A percentile compares a stretch with the other conserved stretches of the same genome.
Conservation (phyloP, 768 basidiomycete genomes). For the Holtermannia corniformis region DNA sequence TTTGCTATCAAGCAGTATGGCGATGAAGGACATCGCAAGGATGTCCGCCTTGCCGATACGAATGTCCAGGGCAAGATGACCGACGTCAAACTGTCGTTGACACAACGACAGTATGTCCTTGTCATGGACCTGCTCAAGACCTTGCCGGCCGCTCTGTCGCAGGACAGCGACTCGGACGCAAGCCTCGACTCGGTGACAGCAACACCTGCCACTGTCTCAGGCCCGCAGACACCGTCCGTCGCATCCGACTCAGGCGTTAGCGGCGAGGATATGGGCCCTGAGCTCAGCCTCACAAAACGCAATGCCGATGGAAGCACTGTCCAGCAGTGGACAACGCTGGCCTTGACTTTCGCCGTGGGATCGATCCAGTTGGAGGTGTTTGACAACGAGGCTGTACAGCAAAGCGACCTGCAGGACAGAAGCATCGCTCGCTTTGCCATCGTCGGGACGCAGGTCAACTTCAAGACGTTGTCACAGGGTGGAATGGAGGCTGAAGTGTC, state of each 20-base stretch:
- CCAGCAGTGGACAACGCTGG: slow-evolving; percentile 56
- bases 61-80: slow-evolving; percentile 34
- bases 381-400: slow-evolving; percentile 54
- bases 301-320: slow-evolving; percentile 35
- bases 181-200: slow-evolving; percentile 15
- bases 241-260: too few relatives aligned
- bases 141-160: slow-evolving; percentile 47
- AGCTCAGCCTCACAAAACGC: slow-evolving; percentile 36
- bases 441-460: slow-evolving; percentile 63
- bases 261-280: slow-evolving; percentile 39
- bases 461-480: slow-evolving; percentile 72
- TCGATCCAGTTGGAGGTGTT: slow-evolving; percentile 78
- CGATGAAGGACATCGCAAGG: slow-evolving; percentile 49
- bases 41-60: slow-evolving; percentile 36
- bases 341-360: slow-evolving; percentile 61
- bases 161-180: slow-evolving; percentile 42
- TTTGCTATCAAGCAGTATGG: slow-evolving; percentile 59
- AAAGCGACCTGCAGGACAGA: slow-evolving; percentile 56
- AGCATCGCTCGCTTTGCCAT: slow-evolving; percentile 81
- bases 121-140: slow-evolving; percentile 44
- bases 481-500: slow-evolving; percentile 79
- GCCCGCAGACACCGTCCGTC: slow-evolving; percentile 17
- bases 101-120: slow-evolving; percentile 26
- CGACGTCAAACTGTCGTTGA: slow-evolving; percentile 23
- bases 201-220: slow-evolving; percentile 16